These are phyloP conservation scores for Vitrella brassicaformis DNA, from an alignment of 73 alveolate species.

Conservation along the genomic window DNA sequence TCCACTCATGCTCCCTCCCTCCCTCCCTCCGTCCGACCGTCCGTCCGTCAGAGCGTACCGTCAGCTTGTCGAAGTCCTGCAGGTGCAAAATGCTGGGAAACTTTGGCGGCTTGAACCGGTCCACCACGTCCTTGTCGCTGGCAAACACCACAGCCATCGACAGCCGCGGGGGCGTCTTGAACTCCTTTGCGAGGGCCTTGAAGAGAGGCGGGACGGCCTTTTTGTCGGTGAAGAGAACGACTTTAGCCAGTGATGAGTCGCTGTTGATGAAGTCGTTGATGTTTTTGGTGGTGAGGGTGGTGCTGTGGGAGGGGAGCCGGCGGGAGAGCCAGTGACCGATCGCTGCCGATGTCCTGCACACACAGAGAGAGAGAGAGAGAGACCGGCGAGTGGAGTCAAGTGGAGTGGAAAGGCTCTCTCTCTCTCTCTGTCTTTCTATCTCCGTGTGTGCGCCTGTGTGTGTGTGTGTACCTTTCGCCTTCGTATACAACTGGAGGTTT, in stretches of 20 bases:
- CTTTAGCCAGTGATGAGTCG: not conserved
- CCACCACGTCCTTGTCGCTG: not conserved
- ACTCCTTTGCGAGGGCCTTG: too few relatives aligned
- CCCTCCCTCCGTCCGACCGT: not conserved
- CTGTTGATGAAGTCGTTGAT: not conserved
- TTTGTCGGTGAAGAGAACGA: not conserved
- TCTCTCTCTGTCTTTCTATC: not conserved
- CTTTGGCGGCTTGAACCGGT: not conserved
- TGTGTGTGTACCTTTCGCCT: not conserved
- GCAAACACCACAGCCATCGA: too few relatives aligned
- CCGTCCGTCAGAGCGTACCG: too few relatives aligned
- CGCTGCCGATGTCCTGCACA: too few relatives aligned
- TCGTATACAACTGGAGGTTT: too few relatives aligned
- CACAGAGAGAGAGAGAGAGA: not conserved
- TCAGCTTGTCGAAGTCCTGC: not conserved
- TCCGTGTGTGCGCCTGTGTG: too few relatives aligned
- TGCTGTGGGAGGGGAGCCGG: too few relatives aligned
- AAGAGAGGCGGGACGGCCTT: not conserved
- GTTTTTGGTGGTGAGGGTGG: not conserved
- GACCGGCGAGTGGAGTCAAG: not conserved
- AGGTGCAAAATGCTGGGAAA: not conserved
- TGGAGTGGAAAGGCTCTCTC: not conserved
- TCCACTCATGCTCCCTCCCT: not conserved
- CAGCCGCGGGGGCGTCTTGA: too few relatives aligned
- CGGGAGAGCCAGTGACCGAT: too few relatives aligned